These are phyloP conservation scores for Petunia secreta DNA, from an alignment of 257 asterid genomes.

Conservation along the genomic window DNA sequence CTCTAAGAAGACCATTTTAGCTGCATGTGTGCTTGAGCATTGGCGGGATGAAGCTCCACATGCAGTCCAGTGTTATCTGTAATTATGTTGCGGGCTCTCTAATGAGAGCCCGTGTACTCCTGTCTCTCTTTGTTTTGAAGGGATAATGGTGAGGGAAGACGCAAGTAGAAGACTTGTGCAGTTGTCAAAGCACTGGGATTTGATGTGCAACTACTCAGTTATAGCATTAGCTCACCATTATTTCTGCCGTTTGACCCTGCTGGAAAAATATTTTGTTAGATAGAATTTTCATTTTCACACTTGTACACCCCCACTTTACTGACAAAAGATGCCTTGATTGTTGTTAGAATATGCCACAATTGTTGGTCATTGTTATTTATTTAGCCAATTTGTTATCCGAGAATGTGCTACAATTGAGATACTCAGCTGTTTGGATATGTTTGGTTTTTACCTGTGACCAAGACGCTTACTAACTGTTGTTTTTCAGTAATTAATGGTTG, in stretches of 20 bases:
- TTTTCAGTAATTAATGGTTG: not conserved
- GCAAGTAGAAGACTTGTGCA: conserved; percentile 28
- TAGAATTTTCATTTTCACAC: conserved; percentile 16
- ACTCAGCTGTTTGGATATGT: conserved; percentile 8
- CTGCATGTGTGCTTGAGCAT: conserved; percentile 52
- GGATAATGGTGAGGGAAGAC: conserved; percentile 44
- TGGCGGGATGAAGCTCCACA: conserved; percentile 29
- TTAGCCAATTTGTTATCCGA: not conserved
- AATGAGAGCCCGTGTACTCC: conserved; percentile 39
- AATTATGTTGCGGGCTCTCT: conserved; percentile 33
- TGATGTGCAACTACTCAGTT: conserved; percentile 18
- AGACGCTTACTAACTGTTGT: not conserved
- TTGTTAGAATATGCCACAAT: not conserved
- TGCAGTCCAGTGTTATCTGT: conserved; percentile 37
- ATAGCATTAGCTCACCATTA: conserved; percentile 32
- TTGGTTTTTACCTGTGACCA: not conserved
- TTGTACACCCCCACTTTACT: conserved; percentile 10
- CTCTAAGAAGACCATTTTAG: conserved; percentile 68
- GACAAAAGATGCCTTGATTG: conserved; percentile 23
- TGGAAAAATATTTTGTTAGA: conserved; percentile 21
- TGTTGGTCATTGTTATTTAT: conserved; percentile 16
- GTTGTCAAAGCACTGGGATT: conserved; percentile 27
- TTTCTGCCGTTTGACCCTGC: conserved; percentile 32
- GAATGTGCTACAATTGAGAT: not conserved
- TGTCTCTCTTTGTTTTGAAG: conserved; percentile 46